Percentiles rank a stretch among this genome's conserved stretches.
Evolutionary conservation across 148 eudicot genomes (phyloP).

Genomic region (Rhododendron henanense): DNA sequence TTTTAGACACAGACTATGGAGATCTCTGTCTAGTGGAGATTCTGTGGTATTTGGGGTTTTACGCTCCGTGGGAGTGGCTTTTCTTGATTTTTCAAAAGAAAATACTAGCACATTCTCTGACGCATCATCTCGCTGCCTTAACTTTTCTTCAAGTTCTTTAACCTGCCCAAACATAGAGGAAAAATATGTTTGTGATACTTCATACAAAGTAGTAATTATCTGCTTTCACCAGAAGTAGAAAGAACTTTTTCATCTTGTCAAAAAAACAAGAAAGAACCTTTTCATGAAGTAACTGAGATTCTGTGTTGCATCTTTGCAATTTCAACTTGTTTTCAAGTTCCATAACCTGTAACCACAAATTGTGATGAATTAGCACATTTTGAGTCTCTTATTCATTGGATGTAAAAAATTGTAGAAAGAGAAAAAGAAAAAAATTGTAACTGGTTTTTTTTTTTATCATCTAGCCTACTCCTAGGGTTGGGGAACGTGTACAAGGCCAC

Average conservation of each 20-base stretch:
- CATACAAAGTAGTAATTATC: background rate
- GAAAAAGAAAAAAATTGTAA: background rate
- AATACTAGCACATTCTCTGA: conserved; percentile 18
- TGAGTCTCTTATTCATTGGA: background rate
- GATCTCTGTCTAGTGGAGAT: background rate
- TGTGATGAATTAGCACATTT: background rate
- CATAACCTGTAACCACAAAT: conserved; percentile 35
- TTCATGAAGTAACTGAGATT: conserved; percentile 29
- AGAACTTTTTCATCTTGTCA: conserved; percentile 34
- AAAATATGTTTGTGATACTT: background rate
- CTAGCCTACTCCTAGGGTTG: background rate
- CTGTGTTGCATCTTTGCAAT: conserved; percentile 10
- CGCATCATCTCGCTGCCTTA: conserved; percentile 43
- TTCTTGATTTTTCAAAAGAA: conserved; percentile 26
- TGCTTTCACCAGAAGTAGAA: background rate
- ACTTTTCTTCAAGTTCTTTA: conserved; percentile 50
- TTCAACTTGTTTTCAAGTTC: conserved; percentile 56
- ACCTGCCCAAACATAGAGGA: conserved; percentile 28
- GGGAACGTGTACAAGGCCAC: background rate
- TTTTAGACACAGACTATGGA: conserved; percentile 43
- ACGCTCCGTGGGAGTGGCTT: conserved; percentile 44
- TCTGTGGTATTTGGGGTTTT: background rate
- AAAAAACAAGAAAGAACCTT: conserved; percentile 28
- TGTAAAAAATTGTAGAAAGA: background rate
- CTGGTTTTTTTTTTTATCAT: background rate